A percentile compares a stretch with the other conserved stretches of the same genome.
These are phyloP conservation scores for Raddia guianensis DNA, from an alignment of 176 grass and related monocot genomes.

Conservation along the genomic window DNA sequence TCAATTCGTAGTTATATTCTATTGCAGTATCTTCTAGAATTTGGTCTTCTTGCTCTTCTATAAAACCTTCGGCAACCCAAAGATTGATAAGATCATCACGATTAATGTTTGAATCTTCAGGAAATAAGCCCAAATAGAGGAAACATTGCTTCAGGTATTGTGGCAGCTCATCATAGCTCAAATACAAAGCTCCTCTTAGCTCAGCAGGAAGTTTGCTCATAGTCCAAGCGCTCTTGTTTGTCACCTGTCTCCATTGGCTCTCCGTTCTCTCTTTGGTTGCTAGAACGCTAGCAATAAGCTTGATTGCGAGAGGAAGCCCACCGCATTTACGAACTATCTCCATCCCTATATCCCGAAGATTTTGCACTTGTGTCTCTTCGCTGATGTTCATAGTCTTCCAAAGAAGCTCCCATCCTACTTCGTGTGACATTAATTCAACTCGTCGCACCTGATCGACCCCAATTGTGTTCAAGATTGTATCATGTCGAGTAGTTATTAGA, in stretches of 20 bases:
- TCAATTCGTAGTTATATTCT: neutral
- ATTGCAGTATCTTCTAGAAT: neutral
- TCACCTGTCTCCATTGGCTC: neutral
- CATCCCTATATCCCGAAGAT: neutral
- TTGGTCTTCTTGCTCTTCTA: neutral
- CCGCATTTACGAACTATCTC: neutral
- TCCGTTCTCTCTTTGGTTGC: neutral
- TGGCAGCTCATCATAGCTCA: neutral
- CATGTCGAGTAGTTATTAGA: constrained; percentile 27
- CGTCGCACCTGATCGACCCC: neutral
- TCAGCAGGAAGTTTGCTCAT: neutral
- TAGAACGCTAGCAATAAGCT: neutral
- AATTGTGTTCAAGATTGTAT: neutral
- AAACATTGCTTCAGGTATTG: neutral
- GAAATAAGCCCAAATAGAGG: neutral
- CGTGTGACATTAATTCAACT: neutral
- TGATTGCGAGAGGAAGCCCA: neutral
- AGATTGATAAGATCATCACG: neutral
- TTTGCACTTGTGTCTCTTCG: neutral
- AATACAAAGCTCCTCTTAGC: neutral
- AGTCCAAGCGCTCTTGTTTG: neutral
- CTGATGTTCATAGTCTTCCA: neutral
- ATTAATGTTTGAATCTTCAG: neutral
- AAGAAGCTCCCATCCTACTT: constrained; percentile 36
- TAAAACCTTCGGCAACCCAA: neutral